Evolutionary conservation across 2,329 filamentous ascomycete species (phyloP).

Genomic region (Botryotinia globosa): DNA sequence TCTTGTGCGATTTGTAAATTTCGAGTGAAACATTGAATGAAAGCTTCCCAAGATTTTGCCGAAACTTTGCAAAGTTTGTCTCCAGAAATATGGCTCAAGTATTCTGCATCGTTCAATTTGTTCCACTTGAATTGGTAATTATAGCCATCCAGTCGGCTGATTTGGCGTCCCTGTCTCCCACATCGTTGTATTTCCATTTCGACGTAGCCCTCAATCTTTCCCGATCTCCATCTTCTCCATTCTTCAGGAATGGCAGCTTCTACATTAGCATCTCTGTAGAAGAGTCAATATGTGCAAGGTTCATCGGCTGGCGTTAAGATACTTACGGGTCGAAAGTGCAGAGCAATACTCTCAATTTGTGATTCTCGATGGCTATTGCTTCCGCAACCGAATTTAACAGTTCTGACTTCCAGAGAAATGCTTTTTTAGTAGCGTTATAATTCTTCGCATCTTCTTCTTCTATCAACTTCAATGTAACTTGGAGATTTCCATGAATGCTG

Average conservation of each 20-base stretch:
- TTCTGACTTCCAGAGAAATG: neutral
- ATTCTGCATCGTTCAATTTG: neutral
- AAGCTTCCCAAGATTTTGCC: neutral
- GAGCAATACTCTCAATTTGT: conserved; percentile 13
- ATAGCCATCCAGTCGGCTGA: neutral
- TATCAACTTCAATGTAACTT: neutral
- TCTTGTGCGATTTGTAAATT: conserved; percentile 11
- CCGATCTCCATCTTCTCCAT: neutral
- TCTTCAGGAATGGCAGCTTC: neutral
- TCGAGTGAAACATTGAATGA: conserved; percentile 9
- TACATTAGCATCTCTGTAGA: neutral
- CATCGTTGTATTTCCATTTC: conserved; percentile 16
- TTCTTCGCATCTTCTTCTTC: neutral
- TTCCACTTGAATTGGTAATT: conserved; percentile 11
- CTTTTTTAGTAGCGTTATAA: accelerated
- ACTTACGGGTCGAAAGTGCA: conserved; percentile 16
- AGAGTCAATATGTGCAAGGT: neutral
- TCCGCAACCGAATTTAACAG: neutral
- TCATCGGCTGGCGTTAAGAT: neutral
- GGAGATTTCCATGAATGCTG: neutral
- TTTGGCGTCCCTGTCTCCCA: neutral
- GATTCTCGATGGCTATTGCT: neutral
- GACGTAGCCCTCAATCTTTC: neutral
- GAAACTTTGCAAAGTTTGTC: neutral
- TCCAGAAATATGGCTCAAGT: neutral